Base-by-base conservation (phyloP, 2,329 filamentous ascomycete genomes). In the Chlorencoelia australis region DNA sequence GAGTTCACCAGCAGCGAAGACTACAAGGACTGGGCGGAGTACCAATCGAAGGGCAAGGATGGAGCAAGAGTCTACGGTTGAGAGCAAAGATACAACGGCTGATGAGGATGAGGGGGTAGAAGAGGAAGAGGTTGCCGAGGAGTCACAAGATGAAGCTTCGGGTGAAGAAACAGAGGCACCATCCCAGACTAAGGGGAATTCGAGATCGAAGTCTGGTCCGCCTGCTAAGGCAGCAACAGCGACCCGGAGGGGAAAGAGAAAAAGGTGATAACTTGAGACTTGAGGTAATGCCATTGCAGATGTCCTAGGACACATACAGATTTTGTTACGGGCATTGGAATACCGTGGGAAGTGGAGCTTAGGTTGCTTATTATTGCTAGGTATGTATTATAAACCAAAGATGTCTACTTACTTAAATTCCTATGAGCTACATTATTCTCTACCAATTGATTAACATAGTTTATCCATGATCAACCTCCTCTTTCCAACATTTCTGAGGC, bases 21-120 rank as follows among this genome's bases (percentile, higher is more conserved):
- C 1, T 52, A 65, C 45, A n/a, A 39, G 54, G 22, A 36, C 48
- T 18, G 51, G 47, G 14, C 45, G 53, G 37, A 46, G 46, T 15
- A 42, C 39, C 59, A 66, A 40, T 58, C 62, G 43, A 66, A 66
- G 47, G 16, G 63, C 64, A 35, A 62, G 59, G 9, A 66, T 65
- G 47, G 49, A 59, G 45, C 54, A 53, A 30, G 59, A 59, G 35
- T 57, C 57, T 10, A 50, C n/a, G 52, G 19, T 57, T 59, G 21
- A 49, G 57, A 31, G 48, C 54, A 19, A 50, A 48, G 19, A 57
- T 19, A 52, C 55, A 37, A 58, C 53, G 5, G 50, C 52, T 24
- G 46, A 51, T 24, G 51, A 52, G 33, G 51, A 52, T 13, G 52
- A 51, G 30, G 52, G 51, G 15, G 58, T 56, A 9, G 59, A 59